A percentile compares a stretch with the other conserved stretches of the same genome.
phyloP scores from a whole-genome alignment of 352 stramenopile genomes.

The Phytophthora pinifolia region DNA sequence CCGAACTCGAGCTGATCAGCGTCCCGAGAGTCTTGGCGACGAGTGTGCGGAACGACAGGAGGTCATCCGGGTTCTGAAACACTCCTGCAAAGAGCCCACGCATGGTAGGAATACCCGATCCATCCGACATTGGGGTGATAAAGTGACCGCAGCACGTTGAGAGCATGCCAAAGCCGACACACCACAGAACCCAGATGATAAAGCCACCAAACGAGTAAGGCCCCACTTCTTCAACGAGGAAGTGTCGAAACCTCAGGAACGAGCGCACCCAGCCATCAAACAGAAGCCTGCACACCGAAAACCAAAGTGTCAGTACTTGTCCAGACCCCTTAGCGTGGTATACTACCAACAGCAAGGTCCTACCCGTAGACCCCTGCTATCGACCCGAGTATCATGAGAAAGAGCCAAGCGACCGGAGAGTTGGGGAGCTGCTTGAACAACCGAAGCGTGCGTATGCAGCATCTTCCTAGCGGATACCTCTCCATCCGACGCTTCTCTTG shows the following conservation, averaged over 20 bases:
- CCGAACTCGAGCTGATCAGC: conserved; percentile 63
- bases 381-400: conserved; percentile 59
- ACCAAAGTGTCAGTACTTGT: not conserved
- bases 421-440: conserved; percentile 80
- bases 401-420: conserved; percentile 81
- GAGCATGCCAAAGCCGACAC: conserved; percentile 47
- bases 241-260: conserved; percentile 53
- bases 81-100: conserved; percentile 78
- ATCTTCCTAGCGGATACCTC: conserved; percentile 55
- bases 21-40: conserved; percentile 72
- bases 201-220: conserved; percentile 62
- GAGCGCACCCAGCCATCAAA: conserved; percentile 71
- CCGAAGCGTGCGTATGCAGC: conserved; percentile 58
- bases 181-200: conserved; percentile 72
- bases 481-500: conserved; percentile 54
- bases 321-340: too few relatives aligned
- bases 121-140: conserved; percentile 60
- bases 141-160: conserved; percentile 63
- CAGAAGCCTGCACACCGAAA: conserved; percentile 35
- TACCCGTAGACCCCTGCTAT: conserved; percentile 71
- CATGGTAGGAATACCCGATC: conserved; percentile 80
- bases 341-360: not conserved
- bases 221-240: conserved; percentile 50
- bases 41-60: conserved; percentile 69
- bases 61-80: conserved; percentile 69